phyloP scores from a whole-genome alignment of 2,329 filamentous ascomycete species.

The Colletotrichum godetiae region DNA sequence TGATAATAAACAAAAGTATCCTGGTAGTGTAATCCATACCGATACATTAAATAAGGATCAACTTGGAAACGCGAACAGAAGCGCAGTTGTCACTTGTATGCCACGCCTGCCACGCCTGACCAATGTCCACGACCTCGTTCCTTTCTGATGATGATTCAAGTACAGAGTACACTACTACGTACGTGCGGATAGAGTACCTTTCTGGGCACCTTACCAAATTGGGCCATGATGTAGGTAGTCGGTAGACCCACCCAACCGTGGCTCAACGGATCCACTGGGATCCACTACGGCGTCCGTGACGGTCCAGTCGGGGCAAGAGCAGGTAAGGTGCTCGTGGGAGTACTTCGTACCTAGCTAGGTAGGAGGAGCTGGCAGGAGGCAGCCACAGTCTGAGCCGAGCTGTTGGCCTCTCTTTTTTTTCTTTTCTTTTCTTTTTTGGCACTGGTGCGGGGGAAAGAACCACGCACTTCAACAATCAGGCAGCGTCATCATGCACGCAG shows the following conservation, averaged over 20 bases:
- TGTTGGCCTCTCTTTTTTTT: slow-evolving; percentile 17
- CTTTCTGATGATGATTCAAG: not conserved
- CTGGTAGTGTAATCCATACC: too few relatives aligned
- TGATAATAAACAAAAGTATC: too few relatives aligned
- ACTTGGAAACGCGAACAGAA: too few relatives aligned
- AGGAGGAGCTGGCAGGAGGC: too few relatives aligned
- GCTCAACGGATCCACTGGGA: not conserved
- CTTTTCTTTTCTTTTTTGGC: slow-evolving; percentile 16
- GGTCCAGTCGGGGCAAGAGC: too few relatives aligned
- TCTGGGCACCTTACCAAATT: rapidly evolving
- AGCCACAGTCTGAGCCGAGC: slow-evolving; percentile 24
- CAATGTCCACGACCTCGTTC: too few relatives aligned
- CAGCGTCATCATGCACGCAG: slow-evolving; percentile 33
- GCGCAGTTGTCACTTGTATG: not conserved
- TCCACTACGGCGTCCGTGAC: not conserved
- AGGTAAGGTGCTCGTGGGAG: too few relatives aligned
- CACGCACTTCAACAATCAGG: slow-evolving; percentile 21
- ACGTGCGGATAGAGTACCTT: not conserved
- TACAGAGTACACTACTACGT: rapidly evolving
- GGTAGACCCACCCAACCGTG: slow-evolving; percentile 21
- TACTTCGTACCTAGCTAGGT: too few relatives aligned
- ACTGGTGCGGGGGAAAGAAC: slow-evolving; percentile 26
- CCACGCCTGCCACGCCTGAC: too few relatives aligned
- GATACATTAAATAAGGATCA: too few relatives aligned
- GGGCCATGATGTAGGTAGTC: not conserved